phyloP scores from a whole-genome alignment of 169 alveolate genomes.

The Plasmodium reichenowi region DNA sequence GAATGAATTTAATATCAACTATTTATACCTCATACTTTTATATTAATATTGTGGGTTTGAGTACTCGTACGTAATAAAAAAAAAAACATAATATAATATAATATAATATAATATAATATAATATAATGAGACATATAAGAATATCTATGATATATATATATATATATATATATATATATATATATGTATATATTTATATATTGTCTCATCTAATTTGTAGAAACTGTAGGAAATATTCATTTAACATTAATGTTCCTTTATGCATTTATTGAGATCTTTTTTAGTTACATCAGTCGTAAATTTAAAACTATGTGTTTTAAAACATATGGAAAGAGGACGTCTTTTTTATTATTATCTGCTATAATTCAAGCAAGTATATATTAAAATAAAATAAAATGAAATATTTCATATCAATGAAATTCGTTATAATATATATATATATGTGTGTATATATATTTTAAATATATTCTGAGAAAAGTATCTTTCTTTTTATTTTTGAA shows the following conservation, averaged over 20 bases:
- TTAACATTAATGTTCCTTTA: constrained; percentile 2
- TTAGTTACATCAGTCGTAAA: constrained; percentile 3
- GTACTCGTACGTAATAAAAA: neutral
- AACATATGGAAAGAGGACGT: neutral
- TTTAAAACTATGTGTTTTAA: neutral
- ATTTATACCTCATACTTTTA: neutral
- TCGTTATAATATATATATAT: too few species aligned
- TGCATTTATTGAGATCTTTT: neutral
- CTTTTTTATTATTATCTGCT: constrained; percentile 1
- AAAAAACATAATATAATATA: neutral
- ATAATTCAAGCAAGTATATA: neutral
- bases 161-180: neutral
- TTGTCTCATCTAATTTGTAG: neutral
- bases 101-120: neutral
- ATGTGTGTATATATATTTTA: too few species aligned
- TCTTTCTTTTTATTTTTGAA: neutral
- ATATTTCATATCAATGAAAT: too few species aligned
- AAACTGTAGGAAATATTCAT: neutral
- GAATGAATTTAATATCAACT: constrained; percentile 9
- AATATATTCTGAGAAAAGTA: neutral
- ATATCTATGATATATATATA: neutral
- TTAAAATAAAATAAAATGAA: neutral
- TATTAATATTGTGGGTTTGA: neutral
- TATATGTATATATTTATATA: neutral
- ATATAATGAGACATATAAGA: neutral